Evolutionary conservation across 495 filamentous ascomycete genomes (phyloP).

Genomic region (Aspergillus saccharolyticus): DNA sequence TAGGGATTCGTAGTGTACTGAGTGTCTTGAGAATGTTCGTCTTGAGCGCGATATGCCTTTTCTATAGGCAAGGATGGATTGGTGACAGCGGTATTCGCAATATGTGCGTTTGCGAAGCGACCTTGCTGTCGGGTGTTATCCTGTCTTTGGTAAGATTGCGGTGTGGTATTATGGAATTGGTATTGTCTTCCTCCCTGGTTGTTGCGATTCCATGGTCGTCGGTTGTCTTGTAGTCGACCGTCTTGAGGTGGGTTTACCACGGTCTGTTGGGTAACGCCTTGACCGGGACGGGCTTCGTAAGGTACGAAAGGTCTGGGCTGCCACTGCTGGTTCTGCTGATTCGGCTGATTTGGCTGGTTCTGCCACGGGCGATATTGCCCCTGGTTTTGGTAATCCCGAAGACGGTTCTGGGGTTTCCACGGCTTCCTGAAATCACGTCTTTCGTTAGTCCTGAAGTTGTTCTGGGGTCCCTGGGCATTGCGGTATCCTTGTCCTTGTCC

Average conservation of each 20-base stretch:
- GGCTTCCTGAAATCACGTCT: not conserved
- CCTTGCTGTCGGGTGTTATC: too few relatives aligned
- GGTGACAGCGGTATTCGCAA: not conserved
- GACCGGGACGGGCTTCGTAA: not conserved
- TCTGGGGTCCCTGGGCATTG: not conserved
- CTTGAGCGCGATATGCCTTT: not conserved
- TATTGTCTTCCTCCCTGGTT: not conserved
- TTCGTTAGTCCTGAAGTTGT: not conserved
- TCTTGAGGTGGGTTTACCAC: not conserved
- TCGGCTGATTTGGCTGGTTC: not conserved
- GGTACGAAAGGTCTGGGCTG: too few relatives aligned
- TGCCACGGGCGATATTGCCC: not conserved
- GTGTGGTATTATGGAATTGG: not conserved
- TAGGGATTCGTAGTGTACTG: not conserved
- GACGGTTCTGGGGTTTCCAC: not conserved
- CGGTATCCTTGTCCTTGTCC: too few relatives aligned
- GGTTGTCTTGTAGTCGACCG: not conserved
- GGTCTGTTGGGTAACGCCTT: too few relatives aligned
- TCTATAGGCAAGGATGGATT: not conserved
- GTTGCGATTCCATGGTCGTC: not conserved
- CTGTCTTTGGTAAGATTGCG: not conserved
- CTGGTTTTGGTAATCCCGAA: not conserved
- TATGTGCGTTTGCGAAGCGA: not conserved
- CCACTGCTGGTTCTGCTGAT: not conserved
- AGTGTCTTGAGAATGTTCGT: not conserved